A percentile compares a stretch with the other conserved stretches of the same genome.
Conservation (phyloP, 805 yeast species). For the Phaffomyces thermotolerans region DNA sequence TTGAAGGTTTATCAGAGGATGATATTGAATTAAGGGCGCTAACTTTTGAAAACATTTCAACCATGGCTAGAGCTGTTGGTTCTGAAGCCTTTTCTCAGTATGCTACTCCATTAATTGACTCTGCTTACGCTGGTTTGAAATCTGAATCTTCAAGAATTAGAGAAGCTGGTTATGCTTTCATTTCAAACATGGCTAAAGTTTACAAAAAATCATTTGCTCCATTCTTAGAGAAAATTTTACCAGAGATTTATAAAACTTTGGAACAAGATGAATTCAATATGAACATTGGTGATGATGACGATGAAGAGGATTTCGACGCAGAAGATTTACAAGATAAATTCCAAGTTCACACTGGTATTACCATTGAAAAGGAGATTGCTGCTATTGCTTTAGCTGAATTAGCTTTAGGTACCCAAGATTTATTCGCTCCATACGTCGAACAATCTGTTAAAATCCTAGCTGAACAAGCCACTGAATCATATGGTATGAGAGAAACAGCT, state of each 20-base stretch:
- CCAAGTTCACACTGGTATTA: constrained; percentile 89
- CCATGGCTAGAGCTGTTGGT: constrained; percentile 96
- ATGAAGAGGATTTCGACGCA: constrained; percentile 29
- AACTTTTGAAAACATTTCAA: constrained; percentile 88
- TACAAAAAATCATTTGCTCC: constrained; percentile 87
- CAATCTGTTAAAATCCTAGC: constrained; percentile 53
- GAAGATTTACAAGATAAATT: constrained; percentile 61
- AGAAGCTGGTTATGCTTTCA: constrained; percentile 91
- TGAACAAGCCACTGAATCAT: constrained; percentile 76
- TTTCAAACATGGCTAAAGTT: constrained; percentile 90
- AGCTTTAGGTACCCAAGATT: constrained; percentile 78
- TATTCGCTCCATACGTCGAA: constrained; percentile 73
- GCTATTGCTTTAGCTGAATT: constrained; percentile 83
- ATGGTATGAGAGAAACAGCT: constrained; percentile 87
- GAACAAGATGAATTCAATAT: constrained; percentile 81
- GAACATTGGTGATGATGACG: constrained; percentile 44
- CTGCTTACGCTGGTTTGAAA: constrained; percentile 73
- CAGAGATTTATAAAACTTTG: constrained; percentile 75
- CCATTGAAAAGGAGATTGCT: constrained; percentile 95
- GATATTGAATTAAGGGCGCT: constrained; percentile 87
- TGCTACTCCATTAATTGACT: constrained; percentile 82
- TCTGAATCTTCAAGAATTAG: constrained; percentile 79
- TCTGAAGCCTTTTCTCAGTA: constrained; percentile 78
- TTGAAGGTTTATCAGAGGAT: constrained; percentile 78
- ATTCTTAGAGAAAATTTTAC: constrained; percentile 75